Conservation (phyloP, 345 rosid genomes). For the Eucalyptus erythrocorys region DNA sequence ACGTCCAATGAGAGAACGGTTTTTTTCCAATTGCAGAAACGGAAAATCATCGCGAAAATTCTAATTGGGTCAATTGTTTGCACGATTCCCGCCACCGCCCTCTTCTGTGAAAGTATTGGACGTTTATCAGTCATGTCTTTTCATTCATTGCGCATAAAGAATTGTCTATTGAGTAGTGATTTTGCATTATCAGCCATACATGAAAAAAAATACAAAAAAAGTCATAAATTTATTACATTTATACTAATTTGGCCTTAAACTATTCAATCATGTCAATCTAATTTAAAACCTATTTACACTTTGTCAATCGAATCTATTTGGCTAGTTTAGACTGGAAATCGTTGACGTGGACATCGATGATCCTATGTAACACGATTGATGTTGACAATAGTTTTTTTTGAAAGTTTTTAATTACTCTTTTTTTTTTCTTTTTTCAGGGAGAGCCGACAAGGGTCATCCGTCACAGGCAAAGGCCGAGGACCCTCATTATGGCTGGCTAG, state of each 20-base stretch:
- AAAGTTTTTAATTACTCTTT: no score
- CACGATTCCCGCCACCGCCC: neutral
- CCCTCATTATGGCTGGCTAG: neutral
- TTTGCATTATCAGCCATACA: neutral
- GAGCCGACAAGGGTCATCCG: fast-evolving
- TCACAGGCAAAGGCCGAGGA: fast-evolving
- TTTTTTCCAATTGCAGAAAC: neutral
- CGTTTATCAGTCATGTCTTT: neutral
- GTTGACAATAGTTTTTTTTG: neutral
- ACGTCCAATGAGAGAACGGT: neutral
- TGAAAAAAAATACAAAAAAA: no score
- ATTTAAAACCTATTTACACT: no score
- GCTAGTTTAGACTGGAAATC: neutral
- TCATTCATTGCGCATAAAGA: neutral
- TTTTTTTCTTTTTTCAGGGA: fast-evolving
- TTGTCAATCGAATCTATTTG: neutral
- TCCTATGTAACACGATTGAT: no score
- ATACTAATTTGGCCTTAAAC: fast-evolving
- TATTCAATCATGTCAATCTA: fast-evolving
- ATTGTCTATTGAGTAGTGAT: neutral
- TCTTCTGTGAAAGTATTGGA: neutral
- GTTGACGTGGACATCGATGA: fast-evolving
- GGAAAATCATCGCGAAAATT: neutral
- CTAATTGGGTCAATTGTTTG: neutral
- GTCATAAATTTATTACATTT: no score